These are phyloP conservation scores for Selenicereus undatus DNA, from an alignment of 148 eudicot species.

Conservation along the genomic window DNA sequence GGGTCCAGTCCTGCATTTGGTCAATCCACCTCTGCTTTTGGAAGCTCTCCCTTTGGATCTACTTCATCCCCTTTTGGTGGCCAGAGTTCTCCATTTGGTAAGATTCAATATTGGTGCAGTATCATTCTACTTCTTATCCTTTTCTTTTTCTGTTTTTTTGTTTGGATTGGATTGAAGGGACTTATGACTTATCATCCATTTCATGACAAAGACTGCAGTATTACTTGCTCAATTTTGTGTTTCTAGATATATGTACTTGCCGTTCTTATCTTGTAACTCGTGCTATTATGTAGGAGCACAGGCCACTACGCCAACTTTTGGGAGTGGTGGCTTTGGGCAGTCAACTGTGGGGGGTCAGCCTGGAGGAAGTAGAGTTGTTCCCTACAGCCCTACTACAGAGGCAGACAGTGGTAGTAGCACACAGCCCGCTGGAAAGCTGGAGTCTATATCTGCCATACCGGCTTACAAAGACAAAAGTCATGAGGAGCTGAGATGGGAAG, in stretches of 20 bases:
- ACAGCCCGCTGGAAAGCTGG: slow-evolving; percentile 69
- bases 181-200: background rate
- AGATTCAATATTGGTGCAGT: slow-evolving; percentile 6
- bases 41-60: slow-evolving; percentile 34
- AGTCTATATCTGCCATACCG: slow-evolving; percentile 93
- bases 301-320: slow-evolving; percentile 59
- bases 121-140: background rate
- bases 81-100: slow-evolving; percentile 64
- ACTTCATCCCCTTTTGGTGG: slow-evolving; percentile 58
- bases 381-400: slow-evolving; percentile 66
- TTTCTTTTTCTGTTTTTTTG: background rate
- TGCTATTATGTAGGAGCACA: slow-evolving; percentile 55
- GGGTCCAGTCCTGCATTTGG: slow-evolving; percentile 10
- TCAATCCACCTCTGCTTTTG: slow-evolving; percentile 25
- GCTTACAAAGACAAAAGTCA: slow-evolving; percentile 95
- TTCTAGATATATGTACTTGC: background rate
- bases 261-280: slow-evolving; percentile 3
- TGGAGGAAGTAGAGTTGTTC: slow-evolving; percentile 74
- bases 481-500: slow-evolving; percentile 98
- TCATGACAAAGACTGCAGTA: background rate
- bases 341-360: slow-evolving; percentile 61
- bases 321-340: slow-evolving; percentile 66
- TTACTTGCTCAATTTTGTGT: background rate
- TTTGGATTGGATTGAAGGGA: background rate
- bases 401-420: slow-evolving; percentile 42